Evolutionary conservation across 208 protist genomes (phyloP).

Genomic region (Crithidia fasciculata): DNA sequence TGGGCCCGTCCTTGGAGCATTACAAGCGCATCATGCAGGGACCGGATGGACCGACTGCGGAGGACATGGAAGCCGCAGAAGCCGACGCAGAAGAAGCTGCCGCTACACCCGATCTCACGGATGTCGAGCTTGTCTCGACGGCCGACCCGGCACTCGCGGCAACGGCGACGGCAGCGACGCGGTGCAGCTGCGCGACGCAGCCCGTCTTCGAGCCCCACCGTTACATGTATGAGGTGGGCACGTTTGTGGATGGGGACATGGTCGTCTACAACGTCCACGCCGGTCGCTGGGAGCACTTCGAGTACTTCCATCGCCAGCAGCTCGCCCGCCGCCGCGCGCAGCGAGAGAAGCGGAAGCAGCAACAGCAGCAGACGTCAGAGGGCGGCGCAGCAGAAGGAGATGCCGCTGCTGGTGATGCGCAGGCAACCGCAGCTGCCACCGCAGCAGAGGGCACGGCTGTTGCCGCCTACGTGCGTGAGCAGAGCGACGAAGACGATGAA

Average conservation of each 20-base stretch:
- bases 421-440: background rate
- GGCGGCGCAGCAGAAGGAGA: background rate
- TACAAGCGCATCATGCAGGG: slow-evolving; percentile 29
- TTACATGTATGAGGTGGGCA: slow-evolving; percentile 39
- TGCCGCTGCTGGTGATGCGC: background rate
- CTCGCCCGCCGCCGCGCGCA: slow-evolving; percentile 22
- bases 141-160: slow-evolving; percentile 8
- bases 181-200: slow-evolving; percentile 8
- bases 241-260: slow-evolving; percentile 65
- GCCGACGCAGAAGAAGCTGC: background rate
- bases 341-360: slow-evolving; percentile 2
- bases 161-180: background rate
- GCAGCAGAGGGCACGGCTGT: background rate
- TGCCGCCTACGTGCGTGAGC: background rate
- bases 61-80: background rate
- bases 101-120: background rate
- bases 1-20: slow-evolving; percentile 38
- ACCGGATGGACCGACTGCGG: background rate
- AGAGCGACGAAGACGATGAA: slow-evolving; percentile 23
- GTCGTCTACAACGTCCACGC: slow-evolving; percentile 49
- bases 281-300: slow-evolving; percentile 49
- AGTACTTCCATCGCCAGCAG: slow-evolving; percentile 37
- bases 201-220: slow-evolving; percentile 30
- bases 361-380: background rate
- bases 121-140: slow-evolving; percentile 11